A percentile compares a stretch with the other conserved stretches of the same genome.
Conservation (phyloP, 2,329 filamentous ascomycete species). For the Colletotrichum camelliae region DNA sequence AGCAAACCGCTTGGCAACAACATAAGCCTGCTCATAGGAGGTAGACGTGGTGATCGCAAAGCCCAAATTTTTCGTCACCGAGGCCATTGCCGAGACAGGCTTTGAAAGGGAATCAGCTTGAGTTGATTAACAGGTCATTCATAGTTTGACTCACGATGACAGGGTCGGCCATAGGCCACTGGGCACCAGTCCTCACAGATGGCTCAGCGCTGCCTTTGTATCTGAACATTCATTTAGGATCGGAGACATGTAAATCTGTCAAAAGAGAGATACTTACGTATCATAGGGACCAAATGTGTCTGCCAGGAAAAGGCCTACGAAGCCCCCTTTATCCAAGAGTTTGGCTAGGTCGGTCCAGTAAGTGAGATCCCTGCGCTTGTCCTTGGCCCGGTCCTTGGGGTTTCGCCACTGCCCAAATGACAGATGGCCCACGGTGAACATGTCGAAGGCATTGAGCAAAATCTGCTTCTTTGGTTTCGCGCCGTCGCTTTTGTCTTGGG, state of each 20-base stretch:
- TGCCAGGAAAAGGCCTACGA: constrained; percentile 70
- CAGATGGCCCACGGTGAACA: constrained; percentile 6
- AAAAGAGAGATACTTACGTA: constrained; percentile 47
- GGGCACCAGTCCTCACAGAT: constrained; percentile 60
- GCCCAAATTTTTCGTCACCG: constrained; percentile 66
- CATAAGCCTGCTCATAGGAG: constrained; percentile 66
- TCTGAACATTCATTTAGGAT: neutral
- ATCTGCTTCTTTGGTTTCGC: neutral
- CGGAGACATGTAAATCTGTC: no score
- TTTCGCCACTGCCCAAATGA: constrained; percentile 12
- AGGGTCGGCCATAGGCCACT: constrained; percentile 70
- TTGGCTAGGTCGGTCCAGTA: constrained; percentile 71
- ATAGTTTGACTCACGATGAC: constrained; percentile 50
- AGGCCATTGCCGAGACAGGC: constrained; percentile 60
- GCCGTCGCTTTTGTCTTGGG: no score
- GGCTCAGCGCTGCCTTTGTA: constrained; percentile 59
- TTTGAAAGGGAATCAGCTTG: neutral
- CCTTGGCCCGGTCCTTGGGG: constrained; percentile 1
- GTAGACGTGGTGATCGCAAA: constrained; percentile 70
- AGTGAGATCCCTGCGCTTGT: constrained; percentile 4
- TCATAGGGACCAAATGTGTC: constrained; percentile 62
- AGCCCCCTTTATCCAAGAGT: constrained; percentile 63
- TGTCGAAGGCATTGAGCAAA: constrained; percentile 3
- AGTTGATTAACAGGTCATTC: neutral
- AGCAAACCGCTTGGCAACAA: constrained; percentile 66